Percentiles rank a stretch among this genome's conserved stretches.
Conservation (phyloP, 306 rosid genomes). For the Crataegus laevigata region DNA sequence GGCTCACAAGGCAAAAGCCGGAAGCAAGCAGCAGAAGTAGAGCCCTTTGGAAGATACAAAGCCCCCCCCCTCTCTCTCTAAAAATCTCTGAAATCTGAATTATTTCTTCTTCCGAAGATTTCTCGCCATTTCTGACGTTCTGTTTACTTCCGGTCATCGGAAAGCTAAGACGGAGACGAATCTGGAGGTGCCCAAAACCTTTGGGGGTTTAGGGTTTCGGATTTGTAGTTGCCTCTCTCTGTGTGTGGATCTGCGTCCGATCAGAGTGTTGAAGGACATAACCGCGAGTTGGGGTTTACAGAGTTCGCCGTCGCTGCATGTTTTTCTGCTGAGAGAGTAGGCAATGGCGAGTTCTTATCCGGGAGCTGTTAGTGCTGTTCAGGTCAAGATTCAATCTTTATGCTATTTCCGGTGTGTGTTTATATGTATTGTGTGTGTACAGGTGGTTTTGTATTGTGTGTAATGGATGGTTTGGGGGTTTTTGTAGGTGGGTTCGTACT, state of each 20-base stretch:
- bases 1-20: background rate
- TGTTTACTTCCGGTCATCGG: background rate
- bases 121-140: background rate
- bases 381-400: conserved; percentile 39
- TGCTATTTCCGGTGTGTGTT: background rate
- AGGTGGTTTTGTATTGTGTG: background rate
- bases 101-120: background rate
- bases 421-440: background rate
- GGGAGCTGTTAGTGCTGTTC: conserved; percentile 53
- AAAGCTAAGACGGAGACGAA: background rate
- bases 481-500: conserved; percentile 84
- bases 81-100: background rate
- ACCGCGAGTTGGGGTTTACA: conserved; percentile 9
- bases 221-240: background rate
- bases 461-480: background rate
- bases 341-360: conserved; percentile 58
- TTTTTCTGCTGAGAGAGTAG: conserved; percentile 12
- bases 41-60: background rate
- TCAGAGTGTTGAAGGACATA: background rate
- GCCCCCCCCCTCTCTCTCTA: background rate
- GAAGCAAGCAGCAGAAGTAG: background rate
- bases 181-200: background rate
- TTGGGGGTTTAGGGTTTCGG: conserved; percentile 32
- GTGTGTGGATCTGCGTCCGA: conserved; percentile 32
- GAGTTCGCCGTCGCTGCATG: conserved; percentile 14